Base-by-base conservation (phyloP, 768 basidiomycete genomes). In the Lentinula boryana region DNA sequence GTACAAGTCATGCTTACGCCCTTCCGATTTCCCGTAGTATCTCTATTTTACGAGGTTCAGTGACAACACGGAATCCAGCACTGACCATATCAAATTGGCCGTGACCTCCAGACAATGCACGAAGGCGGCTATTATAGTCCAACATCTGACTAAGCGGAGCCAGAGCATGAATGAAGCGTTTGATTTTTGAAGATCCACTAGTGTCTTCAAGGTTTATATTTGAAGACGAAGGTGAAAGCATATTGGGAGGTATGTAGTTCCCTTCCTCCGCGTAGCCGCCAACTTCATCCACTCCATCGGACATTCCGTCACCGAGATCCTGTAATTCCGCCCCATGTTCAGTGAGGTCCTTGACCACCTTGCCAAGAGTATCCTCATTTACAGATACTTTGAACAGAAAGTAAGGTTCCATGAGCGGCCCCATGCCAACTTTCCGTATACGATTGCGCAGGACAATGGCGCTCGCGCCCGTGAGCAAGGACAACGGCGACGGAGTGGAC, bases 131-230 rank as follows among this genome's bases (percentile, higher is more conserved):
- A 8, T 89, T 87, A 66, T 90, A 95, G 70, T 93, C 88, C 18
- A 94, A 75, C 82, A 93, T 87, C 66, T 80, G 82, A 67, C 86
- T 89, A n/a, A 95, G 79, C 2, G 93, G 93, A 18, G 88, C 90
- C 33, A 85, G 63, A 9, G 87, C 91, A 61, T 83, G 73, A 27
- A 95, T 75, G n/a, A 84, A 80, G n/a, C 87, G 81, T 69, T 83
- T 88, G 54, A 81, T 68, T 27, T 72, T 75, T 63, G 78, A 74
- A 2, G 75, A 64, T 5, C 68, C 68, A 6, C 69, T 69, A 46
- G 72, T 44, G 63, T 31, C 63, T 70, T 23, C 71, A 63, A 31
- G 71, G 3, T 27, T 38, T 66, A 67, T 69, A 57, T 64, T 75
- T 18, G 67, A 67, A 1, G 78, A 83, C 3, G 89, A 91, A 3